phyloP scores from a whole-genome alignment of 2,329 filamentous ascomycete genomes.

The Pseudogymnoascus sp. region DNA sequence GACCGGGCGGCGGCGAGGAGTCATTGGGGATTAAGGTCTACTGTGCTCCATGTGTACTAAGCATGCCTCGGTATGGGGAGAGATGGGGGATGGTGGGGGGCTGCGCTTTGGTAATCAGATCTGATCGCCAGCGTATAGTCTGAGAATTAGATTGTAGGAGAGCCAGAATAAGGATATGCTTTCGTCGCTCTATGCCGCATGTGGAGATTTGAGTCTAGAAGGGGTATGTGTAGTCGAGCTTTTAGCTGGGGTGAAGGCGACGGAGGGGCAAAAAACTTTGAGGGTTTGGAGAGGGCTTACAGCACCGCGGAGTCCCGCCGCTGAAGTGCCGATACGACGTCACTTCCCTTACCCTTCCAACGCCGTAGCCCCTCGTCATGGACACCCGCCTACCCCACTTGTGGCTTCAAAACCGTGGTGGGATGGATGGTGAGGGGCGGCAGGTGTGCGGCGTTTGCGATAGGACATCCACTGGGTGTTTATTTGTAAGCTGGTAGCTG shows the following conservation, averaged over 20 bases:
- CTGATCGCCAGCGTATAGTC: not conserved
- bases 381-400: not conserved
- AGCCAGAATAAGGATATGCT: not conserved
- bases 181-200: not conserved
- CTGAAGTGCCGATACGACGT: not conserved
- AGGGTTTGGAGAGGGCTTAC: not conserved
- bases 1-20: not conserved
- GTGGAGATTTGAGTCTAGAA: not conserved
- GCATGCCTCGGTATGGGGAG: too few species aligned
- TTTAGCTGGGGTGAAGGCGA: not conserved
- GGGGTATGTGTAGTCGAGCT: not conserved
- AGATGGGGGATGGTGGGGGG: not conserved
- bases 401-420: not conserved
- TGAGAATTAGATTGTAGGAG: not conserved
- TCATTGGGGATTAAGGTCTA: not conserved
- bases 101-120: not conserved
- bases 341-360: not conserved
- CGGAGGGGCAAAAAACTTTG: not conserved
- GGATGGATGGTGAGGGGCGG: not conserved
- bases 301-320: not conserved
- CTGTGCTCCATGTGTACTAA: too few species aligned
- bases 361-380: not conserved
- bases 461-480: not conserved
- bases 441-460: too few species aligned
- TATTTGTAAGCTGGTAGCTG: not conserved